Base-by-base conservation (phyloP, 306 rosid species). In the Malus sylvestris region DNA sequence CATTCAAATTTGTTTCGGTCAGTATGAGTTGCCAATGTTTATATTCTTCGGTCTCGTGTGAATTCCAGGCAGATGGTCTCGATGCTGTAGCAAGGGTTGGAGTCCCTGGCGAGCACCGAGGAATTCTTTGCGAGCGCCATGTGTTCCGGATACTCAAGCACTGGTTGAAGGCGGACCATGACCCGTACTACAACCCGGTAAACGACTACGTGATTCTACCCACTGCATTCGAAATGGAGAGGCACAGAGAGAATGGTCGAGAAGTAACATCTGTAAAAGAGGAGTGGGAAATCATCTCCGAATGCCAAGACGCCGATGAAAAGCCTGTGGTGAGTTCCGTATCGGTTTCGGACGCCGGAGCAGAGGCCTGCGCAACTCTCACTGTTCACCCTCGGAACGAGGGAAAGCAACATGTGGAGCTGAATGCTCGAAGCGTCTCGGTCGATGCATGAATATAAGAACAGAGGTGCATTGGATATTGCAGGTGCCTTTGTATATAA, bases 141-240 rank as follows among this genome's bases (percentile, higher is more conserved):
- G 81, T 95, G 32, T 95, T 95, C 78, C 88, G 99, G 81, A 87
- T 93, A 78, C 84, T 95, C 55, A 90, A 89, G 82, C 97, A 90
- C 84, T 95, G 99, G 99, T 87, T 95, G 79, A 92, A 78, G 73
- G 99, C 96, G 7, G 98, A 89, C 64, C 88, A 88, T 3, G 99
- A 95, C 76, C 99, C 99, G 10, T 92, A 78, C 81, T 95, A 95
- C 85, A 90, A 95, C 69, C 99, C 99, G 20, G n/a, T 90, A 57
- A 95, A 95, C 51, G 97, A 95, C 81, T 95, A 89, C 20, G 99
- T 95, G 89, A 86, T 92, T 82, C 81, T 92, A 70, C 99, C 97
- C 4, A 90, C 96, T 59, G 89, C 86, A 6, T 92, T 92, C 35
- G 97, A 95, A 78, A 71, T 90, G 70, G 97, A 90, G 78, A 86